A percentile compares a stretch with the other conserved stretches of the same genome.
Conservation (phyloP, 768 basidiomycete species). For the Suillus occidentalis region DNA sequence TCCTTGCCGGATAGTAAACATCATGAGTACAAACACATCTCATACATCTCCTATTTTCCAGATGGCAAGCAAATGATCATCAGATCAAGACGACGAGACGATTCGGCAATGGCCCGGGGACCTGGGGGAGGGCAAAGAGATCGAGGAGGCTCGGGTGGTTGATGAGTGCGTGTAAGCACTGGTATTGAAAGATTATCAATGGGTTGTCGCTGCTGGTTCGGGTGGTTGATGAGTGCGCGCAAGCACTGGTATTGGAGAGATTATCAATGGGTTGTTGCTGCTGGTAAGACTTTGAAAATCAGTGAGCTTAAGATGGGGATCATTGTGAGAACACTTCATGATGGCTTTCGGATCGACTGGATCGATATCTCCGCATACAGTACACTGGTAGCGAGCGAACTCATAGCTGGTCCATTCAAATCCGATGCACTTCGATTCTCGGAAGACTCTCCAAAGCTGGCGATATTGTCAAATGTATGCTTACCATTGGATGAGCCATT, state of each 20-base stretch:
- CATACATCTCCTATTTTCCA: background rate
- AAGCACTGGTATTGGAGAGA: background rate
- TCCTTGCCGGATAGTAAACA: too few species aligned
- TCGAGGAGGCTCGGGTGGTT: background rate
- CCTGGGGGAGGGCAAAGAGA: background rate
- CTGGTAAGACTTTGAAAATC: background rate
- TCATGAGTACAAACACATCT: background rate
- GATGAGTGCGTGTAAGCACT: too few species aligned
- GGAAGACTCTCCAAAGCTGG: too few species aligned
- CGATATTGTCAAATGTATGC: too few species aligned
- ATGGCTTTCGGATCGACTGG: too few species aligned
- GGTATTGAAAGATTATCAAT: background rate
- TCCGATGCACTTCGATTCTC: too few species aligned
- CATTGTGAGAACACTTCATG: background rate
- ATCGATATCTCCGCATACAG: too few species aligned
- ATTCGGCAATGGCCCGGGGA: too few species aligned
- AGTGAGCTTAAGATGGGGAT: background rate
- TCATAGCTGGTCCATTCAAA: too few species aligned
- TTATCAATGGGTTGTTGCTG: background rate
- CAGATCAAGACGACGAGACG: background rate
- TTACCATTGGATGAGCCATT: too few species aligned
- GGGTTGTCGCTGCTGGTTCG: background rate
- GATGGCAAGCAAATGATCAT: background rate
- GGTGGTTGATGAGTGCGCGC: too few species aligned
- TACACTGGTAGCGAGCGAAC: too few species aligned